phyloP scores from a whole-genome alignment of 2,329 filamentous ascomycete species.

The Fusarium sp. region DNA sequence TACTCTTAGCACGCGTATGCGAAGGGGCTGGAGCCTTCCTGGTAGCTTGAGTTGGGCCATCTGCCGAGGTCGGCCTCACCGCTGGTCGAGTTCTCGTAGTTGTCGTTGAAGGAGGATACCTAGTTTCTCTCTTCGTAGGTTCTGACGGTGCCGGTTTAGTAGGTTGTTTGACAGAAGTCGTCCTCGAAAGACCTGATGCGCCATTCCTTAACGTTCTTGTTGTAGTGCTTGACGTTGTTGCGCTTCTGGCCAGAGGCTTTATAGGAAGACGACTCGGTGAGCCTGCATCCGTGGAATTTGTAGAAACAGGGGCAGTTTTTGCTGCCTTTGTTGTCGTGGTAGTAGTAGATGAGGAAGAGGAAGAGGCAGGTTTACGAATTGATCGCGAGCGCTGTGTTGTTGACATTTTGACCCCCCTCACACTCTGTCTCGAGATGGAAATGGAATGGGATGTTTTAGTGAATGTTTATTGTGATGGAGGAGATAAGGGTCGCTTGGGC shows the following conservation, averaged over 20 bases:
- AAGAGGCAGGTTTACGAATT: slow-evolving; percentile 55
- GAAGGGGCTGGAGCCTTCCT: slow-evolving; percentile 33
- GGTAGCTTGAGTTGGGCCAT: slow-evolving; percentile 37
- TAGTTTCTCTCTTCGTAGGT: slow-evolving; percentile 41
- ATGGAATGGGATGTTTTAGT: slow-evolving; percentile 24
- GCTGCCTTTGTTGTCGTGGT: slow-evolving; percentile 4
- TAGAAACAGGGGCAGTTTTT: slow-evolving; percentile 6
- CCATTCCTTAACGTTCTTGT: slow-evolving; percentile 37
- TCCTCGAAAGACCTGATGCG: slow-evolving; percentile 29
- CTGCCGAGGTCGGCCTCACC: slow-evolving; percentile 49
- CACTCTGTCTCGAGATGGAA: slow-evolving; percentile 1
- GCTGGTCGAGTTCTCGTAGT: slow-evolving; percentile 45
- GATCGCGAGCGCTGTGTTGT: slow-evolving; percentile 61
- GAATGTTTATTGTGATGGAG: slow-evolving; percentile 29
- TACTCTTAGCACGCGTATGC: slow-evolving; percentile 50
- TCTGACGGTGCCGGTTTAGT: slow-evolving; percentile 25
- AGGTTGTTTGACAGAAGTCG: slow-evolving; percentile 42
- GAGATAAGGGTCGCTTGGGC: slow-evolving; percentile 33
- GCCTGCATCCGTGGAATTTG: slow-evolving; percentile 29
- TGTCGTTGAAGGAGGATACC: slow-evolving; percentile 51
- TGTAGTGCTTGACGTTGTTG: slow-evolving; percentile 45
- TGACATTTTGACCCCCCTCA: slow-evolving; percentile 50
- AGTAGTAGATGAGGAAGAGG: slow-evolving; percentile 35
- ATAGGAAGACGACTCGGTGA: slow-evolving; percentile 64
- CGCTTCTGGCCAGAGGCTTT: slow-evolving; percentile 55